These are phyloP conservation scores for Sporopachydermia lactativora DNA, from an alignment of 805 yeast genomes.

Conservation along the genomic window DNA sequence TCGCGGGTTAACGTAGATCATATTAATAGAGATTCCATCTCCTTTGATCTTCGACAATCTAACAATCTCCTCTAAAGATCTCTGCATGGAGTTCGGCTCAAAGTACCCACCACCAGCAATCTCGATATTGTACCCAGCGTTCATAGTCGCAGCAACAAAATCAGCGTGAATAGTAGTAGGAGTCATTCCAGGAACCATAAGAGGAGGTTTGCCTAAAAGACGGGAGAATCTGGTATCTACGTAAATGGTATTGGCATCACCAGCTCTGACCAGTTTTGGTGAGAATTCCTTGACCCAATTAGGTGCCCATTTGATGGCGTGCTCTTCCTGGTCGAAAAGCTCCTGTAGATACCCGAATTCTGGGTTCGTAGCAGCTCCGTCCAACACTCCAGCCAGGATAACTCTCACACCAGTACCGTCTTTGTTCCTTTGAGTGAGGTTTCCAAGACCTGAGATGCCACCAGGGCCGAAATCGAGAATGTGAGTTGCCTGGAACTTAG, in stretches of 20 bases:
- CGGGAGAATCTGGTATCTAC: conserved; percentile 93
- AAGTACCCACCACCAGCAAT: conserved; percentile 99
- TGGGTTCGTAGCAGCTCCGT: conserved; percentile 47
- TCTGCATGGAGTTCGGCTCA: conserved; percentile 50
- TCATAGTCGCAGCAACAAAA: conserved; percentile 84
- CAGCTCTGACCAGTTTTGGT: conserved; percentile 72
- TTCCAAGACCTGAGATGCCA: conserved; percentile 94
- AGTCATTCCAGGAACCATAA: conserved; percentile 99
- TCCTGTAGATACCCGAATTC: conserved; percentile 96
- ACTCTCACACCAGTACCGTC: conserved; percentile 97
- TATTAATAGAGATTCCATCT: conserved; percentile 79
- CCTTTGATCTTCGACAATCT: conserved; percentile 58
- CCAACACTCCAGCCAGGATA: conserved; percentile 86
- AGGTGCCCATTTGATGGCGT: conserved; percentile 64
- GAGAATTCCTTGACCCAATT: conserved; percentile 85
- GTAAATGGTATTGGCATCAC: conserved; percentile 50
- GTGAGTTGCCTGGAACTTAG: conserved; percentile 71
- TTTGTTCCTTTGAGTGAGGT: conserved; percentile 90
- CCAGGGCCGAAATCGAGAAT: conserved; percentile 98
- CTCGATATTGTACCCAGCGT: conserved; percentile 96
- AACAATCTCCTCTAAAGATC: conserved; percentile 65
- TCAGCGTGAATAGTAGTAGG: conserved; percentile 94
- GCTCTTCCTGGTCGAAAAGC: conserved; percentile 56
- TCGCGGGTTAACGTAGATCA: conserved; percentile 92
- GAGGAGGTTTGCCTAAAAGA: conserved; percentile 86